Evolutionary conservation across 371 early-diverging fungal genomes (phyloP), one percentile per base, ranked within the genome.

Genomic region (Lichtheimia ramosa): DNA sequence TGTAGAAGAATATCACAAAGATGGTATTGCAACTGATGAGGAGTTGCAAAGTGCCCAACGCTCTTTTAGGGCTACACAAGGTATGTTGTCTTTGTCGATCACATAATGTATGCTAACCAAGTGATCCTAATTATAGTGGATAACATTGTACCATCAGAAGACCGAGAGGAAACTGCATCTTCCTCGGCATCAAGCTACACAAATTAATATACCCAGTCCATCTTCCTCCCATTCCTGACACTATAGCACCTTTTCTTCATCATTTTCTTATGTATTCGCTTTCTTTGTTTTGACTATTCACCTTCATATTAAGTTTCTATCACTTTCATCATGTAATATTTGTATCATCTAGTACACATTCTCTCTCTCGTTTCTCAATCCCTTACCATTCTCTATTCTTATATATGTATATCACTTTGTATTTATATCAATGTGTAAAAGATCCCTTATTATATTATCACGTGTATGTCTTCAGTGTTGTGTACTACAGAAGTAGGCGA

Each of bases 1-100:
- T 12, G 63, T 65, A 10, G 54, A 51, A 10, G 39, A 50, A 8
- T 70, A 66, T 39, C 54, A 63, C 25, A 49, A 56, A 15, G 20
- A 60, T 8, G 63, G 64, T 13, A 43, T 48, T 20, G 65, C 62
- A 1, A 62, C 62, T 0, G 51, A n/a, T 3, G 20, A 48, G 6
- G 56, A 62, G 6, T 43, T 62, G 0, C 18, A 56, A 16, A 48
- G 42, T 18, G 62, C 62, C 24, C 20, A 28, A 7, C 41, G 20
- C 3, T 24, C 55, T 12, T 59, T 24, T 16, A 8, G 13, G 24
- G 39, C 40, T 5, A 43, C 59, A 10, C n/a, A n/a, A 51, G 52
- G 59, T 59, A 40, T 24, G 43, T 46, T 0, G 6, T 21, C 13
- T 21, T 34, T 34, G 34, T 34, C 2, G 34, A 34, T 34, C 34